Evolutionary conservation across 495 filamentous ascomycete genomes (phyloP), one percentile per base, ranked within the genome.

Genomic region (Hypomontagnella submonticulosa): DNA sequence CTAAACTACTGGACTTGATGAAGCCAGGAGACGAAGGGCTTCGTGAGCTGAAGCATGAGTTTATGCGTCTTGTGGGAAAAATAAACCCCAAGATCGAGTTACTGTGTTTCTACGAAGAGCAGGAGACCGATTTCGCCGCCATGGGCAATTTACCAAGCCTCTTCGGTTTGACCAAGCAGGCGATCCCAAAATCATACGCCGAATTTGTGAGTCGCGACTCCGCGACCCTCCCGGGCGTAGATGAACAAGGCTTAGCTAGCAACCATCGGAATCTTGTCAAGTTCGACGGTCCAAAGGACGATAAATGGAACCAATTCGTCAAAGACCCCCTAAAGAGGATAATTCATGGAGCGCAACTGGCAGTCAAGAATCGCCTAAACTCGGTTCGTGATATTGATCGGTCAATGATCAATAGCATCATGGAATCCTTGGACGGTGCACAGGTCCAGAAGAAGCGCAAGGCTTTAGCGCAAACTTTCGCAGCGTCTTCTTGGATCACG

Each of bases 201-300:
- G 69, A 74, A 0, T 72, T 74, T n/a, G 75, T 77, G 19, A 72
- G 50, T 16, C 69, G 70, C 15, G 70, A 74, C 36, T 77, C 75
- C 3, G 75, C 75, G n/a, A 75, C 73, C 10, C 63, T 78, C n/a
- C 62, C 47, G 1, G 70, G 70, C 44, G 55, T 67, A 10, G 71
- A 73, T 1, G 66, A 71, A 10, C 60, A 68, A 19, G 75, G 74
- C 1, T 55, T 78, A 15, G 75, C 71, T 1, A 57, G 61, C 12
- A 75, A 75, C 33, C 75, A 78, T 43, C 66, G 75, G 13, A 61
- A 73, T 16, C 67, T 78, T 5, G 73, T 75, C 53, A 75, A 75
- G 47, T 75, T 75, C 41, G 67, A 76, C 11, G 66, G 71, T 27
- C 64, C 62, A 2, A 76, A 74, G 46, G 75, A 78, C 37, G 53